Conservation (phyloP, 2,329 filamentous ascomycete species). For the Pseudofabraea citricarpa region DNA sequence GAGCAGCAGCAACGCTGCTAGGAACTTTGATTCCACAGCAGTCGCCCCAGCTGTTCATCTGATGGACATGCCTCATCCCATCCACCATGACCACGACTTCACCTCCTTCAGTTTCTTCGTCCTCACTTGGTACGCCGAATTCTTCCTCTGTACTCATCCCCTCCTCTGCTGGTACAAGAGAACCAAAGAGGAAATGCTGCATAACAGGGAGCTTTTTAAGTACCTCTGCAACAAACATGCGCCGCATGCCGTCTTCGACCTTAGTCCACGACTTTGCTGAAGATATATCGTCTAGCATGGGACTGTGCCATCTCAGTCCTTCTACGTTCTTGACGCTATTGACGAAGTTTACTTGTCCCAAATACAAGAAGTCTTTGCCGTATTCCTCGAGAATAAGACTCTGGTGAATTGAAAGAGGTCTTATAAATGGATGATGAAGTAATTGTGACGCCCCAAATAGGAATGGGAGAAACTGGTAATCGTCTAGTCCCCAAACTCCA, state of each 20-base stretch:
- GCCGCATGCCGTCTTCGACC: constrained; percentile 90
- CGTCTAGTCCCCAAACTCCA: constrained; percentile 95
- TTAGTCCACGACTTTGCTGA: constrained; percentile 86
- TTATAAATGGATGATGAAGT: constrained; percentile 77
- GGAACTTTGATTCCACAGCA: constrained; percentile 98
- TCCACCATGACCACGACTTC: constrained; percentile 61
- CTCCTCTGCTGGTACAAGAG: constrained; percentile 71
- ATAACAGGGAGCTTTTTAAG: constrained; percentile 92
- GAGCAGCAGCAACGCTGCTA: constrained; percentile 84
- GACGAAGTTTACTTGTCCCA: constrained; percentile 89
- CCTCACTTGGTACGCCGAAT: constrained; percentile 39
- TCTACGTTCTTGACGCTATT: constrained; percentile 96
- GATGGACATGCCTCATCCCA: constrained; percentile 66
- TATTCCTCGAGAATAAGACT: constrained; percentile 83
- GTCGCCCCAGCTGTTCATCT: constrained; percentile 78
- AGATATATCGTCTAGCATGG: constrained; percentile 97
- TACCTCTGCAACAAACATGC: constrained; percentile 95
- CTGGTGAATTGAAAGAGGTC: constrained; percentile 79
- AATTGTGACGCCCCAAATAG: constrained; percentile 91
- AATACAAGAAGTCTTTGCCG: constrained; percentile 76
- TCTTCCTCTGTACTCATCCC: constrained; percentile 71
- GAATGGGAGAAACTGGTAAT: constrained; percentile 96
- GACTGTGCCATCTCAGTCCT: constrained; percentile 90
- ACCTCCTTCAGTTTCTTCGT: constrained; percentile 46
- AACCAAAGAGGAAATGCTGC: constrained; percentile 97